phyloP scores from a whole-genome alignment of 2,329 filamentous ascomycete species.

The Capronia coronata region DNA sequence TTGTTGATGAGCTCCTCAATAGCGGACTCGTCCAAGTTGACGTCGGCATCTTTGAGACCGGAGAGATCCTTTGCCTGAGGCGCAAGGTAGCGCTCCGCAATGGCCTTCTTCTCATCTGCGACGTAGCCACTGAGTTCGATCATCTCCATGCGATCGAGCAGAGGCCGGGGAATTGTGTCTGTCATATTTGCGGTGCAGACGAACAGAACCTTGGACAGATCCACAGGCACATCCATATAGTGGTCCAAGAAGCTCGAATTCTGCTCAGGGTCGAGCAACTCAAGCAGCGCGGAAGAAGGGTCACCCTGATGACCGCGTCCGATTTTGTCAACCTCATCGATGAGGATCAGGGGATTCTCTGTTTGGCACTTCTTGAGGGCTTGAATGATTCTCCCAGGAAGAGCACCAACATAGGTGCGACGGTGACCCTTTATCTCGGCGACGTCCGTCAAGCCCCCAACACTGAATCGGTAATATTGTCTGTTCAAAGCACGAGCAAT shows the following conservation, averaged over 20 bases:
- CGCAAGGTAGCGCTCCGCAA: conserved; percentile 85
- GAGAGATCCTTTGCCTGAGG: conserved; percentile 92
- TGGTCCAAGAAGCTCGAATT: conserved; percentile 97
- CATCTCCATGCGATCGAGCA: conserved; percentile 95
- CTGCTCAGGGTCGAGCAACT: conserved; percentile 92
- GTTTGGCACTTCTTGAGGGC: conserved; percentile 98
- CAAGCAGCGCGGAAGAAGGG: conserved; percentile 85
- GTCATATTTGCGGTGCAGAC: conserved; percentile 99
- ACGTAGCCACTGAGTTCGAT: conserved; percentile 96
- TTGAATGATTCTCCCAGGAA: conserved; percentile 95
- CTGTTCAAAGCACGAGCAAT: conserved; percentile 91
- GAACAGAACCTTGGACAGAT: conserved; percentile 94
- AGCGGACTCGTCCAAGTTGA: conserved; percentile 76
- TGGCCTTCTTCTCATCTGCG: conserved; percentile 97
- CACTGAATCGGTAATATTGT: conserved; percentile 97
- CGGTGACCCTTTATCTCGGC: conserved; percentile 98
- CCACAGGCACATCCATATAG: conserved; percentile 97
- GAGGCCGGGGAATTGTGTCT: conserved; percentile 88
- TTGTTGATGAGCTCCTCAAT: conserved; percentile 97
- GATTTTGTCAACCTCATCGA: conserved; percentile 98
- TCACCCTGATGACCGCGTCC: conserved; percentile 94
- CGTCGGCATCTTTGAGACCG: conserved; percentile 82
- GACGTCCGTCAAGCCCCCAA: conserved; percentile 92
- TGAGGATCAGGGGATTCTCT: conserved; percentile 91
- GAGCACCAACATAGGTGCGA: conserved; percentile 88